phyloP scores from a whole-genome alignment of 495 filamentous ascomycete genomes.

The Parachaetomium inaequale region DNA sequence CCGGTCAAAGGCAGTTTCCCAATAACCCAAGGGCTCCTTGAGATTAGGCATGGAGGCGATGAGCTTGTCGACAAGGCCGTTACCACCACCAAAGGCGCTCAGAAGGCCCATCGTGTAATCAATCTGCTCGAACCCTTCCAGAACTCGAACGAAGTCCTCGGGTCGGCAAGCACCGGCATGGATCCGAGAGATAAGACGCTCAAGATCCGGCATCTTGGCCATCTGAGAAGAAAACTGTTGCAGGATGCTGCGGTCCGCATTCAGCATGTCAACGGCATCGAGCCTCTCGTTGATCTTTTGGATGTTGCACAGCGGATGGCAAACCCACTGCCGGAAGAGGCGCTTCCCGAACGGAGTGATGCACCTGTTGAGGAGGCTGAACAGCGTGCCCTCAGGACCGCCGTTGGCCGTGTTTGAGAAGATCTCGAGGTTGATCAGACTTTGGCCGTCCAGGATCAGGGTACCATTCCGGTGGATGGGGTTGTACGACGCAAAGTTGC shows the following conservation, averaged over 20 bases:
- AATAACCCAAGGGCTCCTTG: conserved; percentile 64
- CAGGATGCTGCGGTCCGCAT: conserved; percentile 70
- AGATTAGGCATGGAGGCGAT: conserved; percentile 83
- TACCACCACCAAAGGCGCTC: conserved; percentile 61
- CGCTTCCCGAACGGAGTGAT: conserved; percentile 97
- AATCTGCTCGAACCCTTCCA: conserved; percentile 97
- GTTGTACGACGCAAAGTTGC: conserved; percentile 88
- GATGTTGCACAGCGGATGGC: conserved; percentile 86
- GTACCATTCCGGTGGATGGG: conserved; percentile 92
- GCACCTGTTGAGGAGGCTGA: conserved; percentile 86
- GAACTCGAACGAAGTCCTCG: conserved; percentile 86
- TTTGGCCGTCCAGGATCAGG: conserved; percentile 92
- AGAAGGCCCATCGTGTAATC: conserved; percentile 84
- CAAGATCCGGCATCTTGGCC: conserved; percentile 88
- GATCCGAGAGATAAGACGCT: conserved; percentile 89
- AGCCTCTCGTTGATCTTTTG: conserved; percentile 88
- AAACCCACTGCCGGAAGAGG: conserved; percentile 95
- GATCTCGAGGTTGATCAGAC: conserved; percentile 93
- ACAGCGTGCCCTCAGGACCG: conserved; percentile 77
- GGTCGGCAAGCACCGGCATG: conserved; percentile 86
- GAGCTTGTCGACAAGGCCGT: conserved; percentile 80
- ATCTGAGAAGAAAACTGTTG: conserved; percentile 83
- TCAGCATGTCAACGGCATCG: conserved; percentile 91
- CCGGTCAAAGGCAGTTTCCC: conserved; percentile 92
- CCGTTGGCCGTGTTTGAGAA: conserved; percentile 94